Conservation (phyloP, 495 filamentous ascomycete genomes). For the Hypoxylon lenormandii region DNA sequence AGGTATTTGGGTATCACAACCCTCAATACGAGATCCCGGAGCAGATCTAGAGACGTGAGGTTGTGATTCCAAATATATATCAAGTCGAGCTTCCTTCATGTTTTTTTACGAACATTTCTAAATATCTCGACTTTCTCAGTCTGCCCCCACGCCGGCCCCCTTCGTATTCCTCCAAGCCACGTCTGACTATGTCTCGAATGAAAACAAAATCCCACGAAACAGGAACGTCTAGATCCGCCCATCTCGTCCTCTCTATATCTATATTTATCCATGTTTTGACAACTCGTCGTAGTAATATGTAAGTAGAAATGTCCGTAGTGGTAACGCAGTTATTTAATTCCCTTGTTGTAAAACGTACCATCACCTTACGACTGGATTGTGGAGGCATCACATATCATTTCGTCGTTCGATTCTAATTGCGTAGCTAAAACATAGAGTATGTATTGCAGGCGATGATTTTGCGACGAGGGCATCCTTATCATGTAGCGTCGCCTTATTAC, state of each 20-base stretch:
- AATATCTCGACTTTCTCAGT: neutral
- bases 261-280: conserved; percentile 13
- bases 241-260: conserved; percentile 10
- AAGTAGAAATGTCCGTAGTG: neutral
- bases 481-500: too few relatives aligned
- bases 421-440: conserved; percentile 27
- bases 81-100: conserved; percentile 1
- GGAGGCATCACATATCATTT: conserved; percentile 2
- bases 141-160: neutral
- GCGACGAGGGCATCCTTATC: neutral
- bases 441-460: conserved; percentile 1
- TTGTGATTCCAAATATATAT: neutral
- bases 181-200: neutral
- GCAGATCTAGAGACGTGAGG: conserved; percentile 22
- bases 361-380: conserved; percentile 25
- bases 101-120: conserved; percentile 12
- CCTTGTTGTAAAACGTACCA: conserved; percentile 24
- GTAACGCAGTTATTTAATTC: neutral
- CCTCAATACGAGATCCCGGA: conserved; percentile 19
- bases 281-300: conserved; percentile 10
- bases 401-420: conserved; percentile 21
- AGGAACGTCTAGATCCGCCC: conserved; percentile 11
- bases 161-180: conserved; percentile 10
- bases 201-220: conserved; percentile 13
- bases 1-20: conserved; percentile 18